A percentile compares a stretch with the other conserved stretches of the same genome.
Evolutionary conservation across 2,329 filamentous ascomycete genomes (phyloP).

Genomic region (Talaromyces sp.): DNA sequence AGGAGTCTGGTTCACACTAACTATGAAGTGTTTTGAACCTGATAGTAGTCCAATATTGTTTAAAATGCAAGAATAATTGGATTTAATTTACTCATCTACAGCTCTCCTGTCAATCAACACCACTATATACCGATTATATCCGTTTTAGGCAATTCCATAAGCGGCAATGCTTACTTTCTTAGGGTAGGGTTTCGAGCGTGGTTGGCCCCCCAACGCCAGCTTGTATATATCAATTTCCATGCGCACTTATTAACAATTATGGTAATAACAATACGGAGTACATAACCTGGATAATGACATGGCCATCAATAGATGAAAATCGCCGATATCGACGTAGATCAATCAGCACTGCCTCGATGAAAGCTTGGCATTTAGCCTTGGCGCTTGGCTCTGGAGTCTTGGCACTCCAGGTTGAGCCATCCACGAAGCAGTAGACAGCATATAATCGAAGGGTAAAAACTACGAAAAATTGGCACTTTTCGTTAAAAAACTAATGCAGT

Average conservation of each 20-base stretch:
- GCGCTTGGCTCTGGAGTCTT: neutral
- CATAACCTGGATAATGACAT: too few species aligned
- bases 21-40: neutral
- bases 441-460: too few species aligned
- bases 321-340: neutral
- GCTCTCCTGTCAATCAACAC: too few species aligned
- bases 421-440: neutral
- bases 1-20: neutral
- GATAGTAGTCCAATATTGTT: too few species aligned
- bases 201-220: too few species aligned
- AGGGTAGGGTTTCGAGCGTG: too few species aligned
- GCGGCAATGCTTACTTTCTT: neutral
- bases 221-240: too few species aligned
- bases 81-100: neutral
- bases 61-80: too few species aligned
- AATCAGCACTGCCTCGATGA: neutral
- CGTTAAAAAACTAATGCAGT: too few species aligned
- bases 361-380: neutral
- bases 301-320: neutral
- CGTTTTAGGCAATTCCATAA: neutral
- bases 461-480: too few species aligned
- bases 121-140: neutral
- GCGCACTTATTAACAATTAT: too few species aligned
- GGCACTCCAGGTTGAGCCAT: neutral
- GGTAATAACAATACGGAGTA: too few species aligned